These are phyloP conservation scores for Neofusicoccum laricinum DNA, from an alignment of 2,329 filamentous ascomycete species.

Conservation along the genomic window DNA sequence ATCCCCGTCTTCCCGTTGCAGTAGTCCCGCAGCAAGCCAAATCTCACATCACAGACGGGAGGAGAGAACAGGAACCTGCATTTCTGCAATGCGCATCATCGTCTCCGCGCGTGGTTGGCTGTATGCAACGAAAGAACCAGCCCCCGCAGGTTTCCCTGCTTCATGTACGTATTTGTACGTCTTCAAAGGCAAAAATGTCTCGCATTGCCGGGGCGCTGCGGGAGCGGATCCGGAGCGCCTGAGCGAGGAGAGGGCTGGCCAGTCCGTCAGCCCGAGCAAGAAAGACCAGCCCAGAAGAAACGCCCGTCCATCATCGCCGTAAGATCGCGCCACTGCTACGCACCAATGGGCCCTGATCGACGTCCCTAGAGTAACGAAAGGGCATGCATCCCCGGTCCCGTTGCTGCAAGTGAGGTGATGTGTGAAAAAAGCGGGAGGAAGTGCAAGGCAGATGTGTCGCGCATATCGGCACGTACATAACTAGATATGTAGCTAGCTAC, in stretches of 20 bases:
- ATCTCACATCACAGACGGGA: slow-evolving; percentile 1
- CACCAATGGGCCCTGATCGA: not conserved
- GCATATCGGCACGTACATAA: not conserved
- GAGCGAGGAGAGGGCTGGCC: not conserved
- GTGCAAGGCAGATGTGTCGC: not conserved
- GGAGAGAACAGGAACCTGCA: not conserved
- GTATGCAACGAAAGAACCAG: not conserved
- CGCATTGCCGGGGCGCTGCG: not conserved
- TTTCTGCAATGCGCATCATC: slow-evolving; percentile 6
- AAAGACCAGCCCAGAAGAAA: not conserved
- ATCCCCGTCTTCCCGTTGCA: not conserved
- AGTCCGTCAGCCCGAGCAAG: not conserved
- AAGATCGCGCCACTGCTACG: not conserved
- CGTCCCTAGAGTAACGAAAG: not conserved
- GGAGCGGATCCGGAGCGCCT: not conserved
- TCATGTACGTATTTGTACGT: not conserved
- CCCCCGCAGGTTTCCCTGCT: not conserved
- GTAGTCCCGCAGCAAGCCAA: not conserved
- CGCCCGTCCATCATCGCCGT: not conserved
- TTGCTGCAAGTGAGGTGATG: no score
- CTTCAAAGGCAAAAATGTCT: not conserved
- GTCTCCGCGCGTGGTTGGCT: not conserved
- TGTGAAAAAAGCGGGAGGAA: not conserved
- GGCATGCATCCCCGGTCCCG: not conserved
- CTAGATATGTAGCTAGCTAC: not conserved